Base-by-base conservation (phyloP, 2,329 filamentous ascomycete genomes). In the Microascus cirrosus region DNA sequence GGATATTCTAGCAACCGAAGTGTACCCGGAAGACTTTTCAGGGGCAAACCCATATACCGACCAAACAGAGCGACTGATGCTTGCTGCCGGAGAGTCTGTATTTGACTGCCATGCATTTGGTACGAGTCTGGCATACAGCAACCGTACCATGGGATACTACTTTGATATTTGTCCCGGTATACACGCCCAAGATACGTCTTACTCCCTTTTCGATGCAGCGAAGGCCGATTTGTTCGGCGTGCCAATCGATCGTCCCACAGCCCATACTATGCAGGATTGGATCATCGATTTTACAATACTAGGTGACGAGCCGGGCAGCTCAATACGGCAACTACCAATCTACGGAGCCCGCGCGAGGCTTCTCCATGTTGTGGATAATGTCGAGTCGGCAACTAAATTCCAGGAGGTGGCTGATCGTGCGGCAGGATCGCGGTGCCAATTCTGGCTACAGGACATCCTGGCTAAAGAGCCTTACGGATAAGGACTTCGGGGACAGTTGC, bases 101-200 rank as follows among this genome's bases (percentile, higher is more conserved):
- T 77, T 79, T 62, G 68, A 66, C 28, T 83, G 80, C 71, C 80
- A 82, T 65, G 74, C 77, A 8, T 70, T 74, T 62, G 79, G 73
- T 61, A 68, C 82, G 3, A 70, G 71, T 59, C 69, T 66, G 2
- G 78, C 73, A 7, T 77, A 69, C 66, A 62, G 64, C 12, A 76
- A 77, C 64, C 54, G 71, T 13, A 76, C 76, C 0, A 77, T 76
- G 62, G 69, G 69, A 2, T 83, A 83, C 66, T 66, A 73, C 45
- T 83, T 82, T 63, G 67, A 73, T 28, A 70, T 81, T 0, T 74
- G 74, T 0, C 77, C 78, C 0, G 77, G 70, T 3, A 64, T 78
- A 15, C 80, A 83, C 61, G 77, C 74, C 13, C 65, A 72, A 54
- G 80, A 83, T 60, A 61, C 81, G 1, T 59, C 71, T 0, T 82